phyloP scores from a whole-genome alignment of 768 basidiomycete species.

The Auricularia heimuer region DNA sequence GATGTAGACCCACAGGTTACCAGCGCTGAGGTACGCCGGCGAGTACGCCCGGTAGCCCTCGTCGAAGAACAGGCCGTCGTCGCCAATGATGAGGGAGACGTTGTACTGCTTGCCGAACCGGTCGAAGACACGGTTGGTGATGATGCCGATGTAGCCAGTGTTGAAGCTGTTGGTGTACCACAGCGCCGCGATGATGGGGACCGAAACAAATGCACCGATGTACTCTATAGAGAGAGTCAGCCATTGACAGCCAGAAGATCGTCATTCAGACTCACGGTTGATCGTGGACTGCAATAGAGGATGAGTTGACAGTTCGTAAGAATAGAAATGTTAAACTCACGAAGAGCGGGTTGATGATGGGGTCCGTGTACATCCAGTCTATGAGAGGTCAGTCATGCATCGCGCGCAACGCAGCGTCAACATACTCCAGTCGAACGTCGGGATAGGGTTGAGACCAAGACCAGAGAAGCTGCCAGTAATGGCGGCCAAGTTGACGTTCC shows the following conservation, averaged over 20 bases:
- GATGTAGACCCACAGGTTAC: slow-evolving; percentile 10
- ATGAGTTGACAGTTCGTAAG: background rate
- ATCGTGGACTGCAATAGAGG: background rate
- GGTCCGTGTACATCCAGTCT: background rate
- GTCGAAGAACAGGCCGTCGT: slow-evolving; percentile 28
- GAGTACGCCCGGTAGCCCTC: slow-evolving; percentile 12
- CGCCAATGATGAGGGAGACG: slow-evolving; percentile 44
- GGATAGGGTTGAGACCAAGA: slow-evolving; percentile 26
- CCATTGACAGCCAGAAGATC: too few relatives aligned
- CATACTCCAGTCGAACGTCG: slow-evolving; percentile 30
- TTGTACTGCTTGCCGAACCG: slow-evolving; percentile 67
- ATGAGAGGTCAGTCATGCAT: background rate
- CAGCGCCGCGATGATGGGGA: slow-evolving; percentile 9
- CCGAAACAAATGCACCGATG: background rate
- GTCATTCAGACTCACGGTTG: background rate
- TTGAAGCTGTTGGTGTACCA: slow-evolving; percentile 31
- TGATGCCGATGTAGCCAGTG: slow-evolving; percentile 32
- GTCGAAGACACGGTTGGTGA: slow-evolving; percentile 40
- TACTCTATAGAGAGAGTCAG: too few relatives aligned
- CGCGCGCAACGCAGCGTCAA: slow-evolving; percentile 3
- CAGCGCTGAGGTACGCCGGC: slow-evolving; percentile 20
- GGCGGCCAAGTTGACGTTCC: slow-evolving; percentile 3
- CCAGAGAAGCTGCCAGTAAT: slow-evolving; percentile 19
- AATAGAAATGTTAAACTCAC: background rate
- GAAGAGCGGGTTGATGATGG: background rate